Conservation (phyloP, 176 grass and related monocot species). For the Eragrostis nindensis region DNA sequence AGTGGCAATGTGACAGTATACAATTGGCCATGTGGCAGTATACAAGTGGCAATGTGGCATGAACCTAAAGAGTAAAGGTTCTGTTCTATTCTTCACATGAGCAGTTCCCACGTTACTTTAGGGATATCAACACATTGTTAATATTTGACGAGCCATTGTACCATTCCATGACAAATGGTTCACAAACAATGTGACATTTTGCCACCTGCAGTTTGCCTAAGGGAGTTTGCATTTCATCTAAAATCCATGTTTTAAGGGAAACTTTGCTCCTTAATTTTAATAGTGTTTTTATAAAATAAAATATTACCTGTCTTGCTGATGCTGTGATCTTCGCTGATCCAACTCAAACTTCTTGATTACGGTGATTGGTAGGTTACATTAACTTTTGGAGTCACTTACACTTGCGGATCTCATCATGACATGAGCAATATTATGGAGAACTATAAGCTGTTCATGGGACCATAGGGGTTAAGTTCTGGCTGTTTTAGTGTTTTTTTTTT, state of each 20-base stretch:
- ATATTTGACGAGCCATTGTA: not conserved
- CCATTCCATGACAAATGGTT: constrained; percentile 17
- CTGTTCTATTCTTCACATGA: constrained; percentile 19
- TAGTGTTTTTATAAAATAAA: not conserved
- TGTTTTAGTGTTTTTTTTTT: too few relatives aligned
- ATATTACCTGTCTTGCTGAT: not conserved
- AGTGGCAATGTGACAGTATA: too few relatives aligned
- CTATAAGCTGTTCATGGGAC: too few relatives aligned
- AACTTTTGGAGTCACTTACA: too few relatives aligned
- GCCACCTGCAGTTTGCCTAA: not conserved
- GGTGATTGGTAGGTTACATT: not conserved
- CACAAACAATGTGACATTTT: not conserved
- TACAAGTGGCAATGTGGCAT: not conserved
- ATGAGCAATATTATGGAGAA: too few relatives aligned
- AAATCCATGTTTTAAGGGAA: not conserved
- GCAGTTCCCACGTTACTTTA: constrained; percentile 38
- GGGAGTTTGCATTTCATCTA: not conserved
- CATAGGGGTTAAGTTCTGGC: too few relatives aligned
- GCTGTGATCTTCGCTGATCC: not conserved
- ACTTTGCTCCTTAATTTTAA: not conserved
- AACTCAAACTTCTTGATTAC: not conserved
- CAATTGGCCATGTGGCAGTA: too few relatives aligned
- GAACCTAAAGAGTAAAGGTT: constrained; percentile 48
- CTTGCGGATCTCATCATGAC: not conserved
- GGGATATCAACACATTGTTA: constrained; percentile 29